Base-by-base conservation (phyloP, 78 protist species). In the Dictyostelium citrinum region DNA sequence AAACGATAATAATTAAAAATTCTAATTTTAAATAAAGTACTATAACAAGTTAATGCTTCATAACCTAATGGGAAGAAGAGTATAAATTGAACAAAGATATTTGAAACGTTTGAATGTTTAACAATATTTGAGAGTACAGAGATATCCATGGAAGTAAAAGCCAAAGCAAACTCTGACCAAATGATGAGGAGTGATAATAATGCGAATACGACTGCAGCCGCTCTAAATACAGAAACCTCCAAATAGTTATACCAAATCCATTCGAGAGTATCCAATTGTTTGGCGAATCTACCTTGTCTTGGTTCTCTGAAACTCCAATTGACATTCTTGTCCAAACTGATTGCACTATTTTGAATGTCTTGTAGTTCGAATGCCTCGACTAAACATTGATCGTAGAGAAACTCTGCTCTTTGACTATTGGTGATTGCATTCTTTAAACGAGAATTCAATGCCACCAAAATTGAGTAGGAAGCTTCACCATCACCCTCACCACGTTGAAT, bases 1-100 rank as follows among this genome's bases (percentile, higher is more conserved):
- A 93, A 60, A 41, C 91, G 78, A 67, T 93, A 93, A 58, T 84
- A 79, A 45, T 83, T 84, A 77, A 93, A 93, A 29, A 93, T 82
- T 70, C 78, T 60, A 45, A 93, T 77, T 46, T 82, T 71, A 80
- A 93, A 93, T 24, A 91, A 37, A 9, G 90, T 91, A 20, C 60
- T 45, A 70, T 82, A 91, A 77, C 79, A 43, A 10, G 83, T 67
- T 8, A 91, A 24, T 2, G 90, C 88, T 10, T 58, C 91, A 60
- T 91, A 91, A 8, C 88, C 90, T 3, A 91, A 82, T 35, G 95
- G 90, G 81, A 83, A 82, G 80, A 91, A 82, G 1, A 91, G 17
- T 1, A 79, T 10, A 20, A 91, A 16, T 80, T 91, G 95, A 27
- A 91, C 41, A 9, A 41, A 31, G 22, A 84, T 2, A 22, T 82